These are phyloP conservation scores for Colletotrichum tabaci DNA, from an alignment of 2,329 filamentous ascomycete genomes.

Conservation along the genomic window DNA sequence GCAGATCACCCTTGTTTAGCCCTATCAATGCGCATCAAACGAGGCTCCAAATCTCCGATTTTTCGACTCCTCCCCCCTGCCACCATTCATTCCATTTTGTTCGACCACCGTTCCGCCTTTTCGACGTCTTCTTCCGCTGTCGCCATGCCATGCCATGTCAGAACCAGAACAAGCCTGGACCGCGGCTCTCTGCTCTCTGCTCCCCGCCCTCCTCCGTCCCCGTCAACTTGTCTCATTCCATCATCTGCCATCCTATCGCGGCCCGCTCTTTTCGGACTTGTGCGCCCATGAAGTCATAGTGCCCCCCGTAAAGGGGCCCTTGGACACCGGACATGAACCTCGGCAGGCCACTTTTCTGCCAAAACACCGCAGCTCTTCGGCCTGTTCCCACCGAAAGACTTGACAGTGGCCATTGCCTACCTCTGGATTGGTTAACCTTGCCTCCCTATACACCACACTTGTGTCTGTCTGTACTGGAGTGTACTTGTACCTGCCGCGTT, in stretches of 20 bases:
- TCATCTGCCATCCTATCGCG: not conserved
- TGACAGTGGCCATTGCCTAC: conserved; percentile 12
- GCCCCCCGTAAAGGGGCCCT: conserved; percentile 11
- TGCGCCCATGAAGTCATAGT: conserved; percentile 37
- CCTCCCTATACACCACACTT: not conserved
- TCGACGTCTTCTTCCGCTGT: conserved; percentile 2
- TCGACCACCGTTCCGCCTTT: not conserved
- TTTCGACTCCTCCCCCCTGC: not conserved
- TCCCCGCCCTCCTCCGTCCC: conserved; percentile 13
- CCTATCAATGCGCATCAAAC: conserved; percentile 13
- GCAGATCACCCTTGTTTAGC: conserved; percentile 29
- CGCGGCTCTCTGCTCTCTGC: conserved; percentile 9
- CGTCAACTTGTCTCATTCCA: not conserved
- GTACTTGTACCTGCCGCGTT: no score
- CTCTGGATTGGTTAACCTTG: conserved; percentile 27
- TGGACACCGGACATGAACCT: conserved; percentile 27
- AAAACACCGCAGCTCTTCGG: not conserved
- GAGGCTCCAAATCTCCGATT: conserved; percentile 21
- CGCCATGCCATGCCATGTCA: not conserved
- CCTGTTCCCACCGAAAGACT: conserved; percentile 31
- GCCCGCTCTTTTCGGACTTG: conserved; percentile 30
- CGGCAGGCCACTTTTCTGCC: conserved; percentile 39
- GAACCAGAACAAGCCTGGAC: not conserved
- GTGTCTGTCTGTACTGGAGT: no score
- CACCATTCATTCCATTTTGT: not conserved